Evolutionary conservation across 495 filamentous ascomycete species (phyloP).

Genomic region (Hyaloscypha bicolor): DNA sequence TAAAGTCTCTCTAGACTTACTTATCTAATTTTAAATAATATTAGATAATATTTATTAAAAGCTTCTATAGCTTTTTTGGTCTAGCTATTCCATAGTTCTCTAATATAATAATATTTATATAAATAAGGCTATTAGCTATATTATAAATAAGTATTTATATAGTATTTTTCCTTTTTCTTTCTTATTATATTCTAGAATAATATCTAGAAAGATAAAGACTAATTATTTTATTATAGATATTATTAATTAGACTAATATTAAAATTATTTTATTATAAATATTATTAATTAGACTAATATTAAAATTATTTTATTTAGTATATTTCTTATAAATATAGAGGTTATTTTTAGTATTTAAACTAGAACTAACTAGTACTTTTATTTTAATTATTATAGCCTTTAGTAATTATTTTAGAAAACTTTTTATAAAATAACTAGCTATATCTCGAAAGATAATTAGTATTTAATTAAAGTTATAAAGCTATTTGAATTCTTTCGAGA

Average conservation of each 20-base stretch:
- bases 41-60: conserved; percentile 11
- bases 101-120: conserved; percentile 19
- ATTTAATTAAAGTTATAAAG: conserved; percentile 30
- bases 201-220: conserved; percentile 23
- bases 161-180: conserved; percentile 22
- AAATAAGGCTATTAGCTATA: conserved; percentile 18
- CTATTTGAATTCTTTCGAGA: conserved; percentile 29
- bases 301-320: conserved; percentile 17
- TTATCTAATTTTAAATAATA: conserved; percentile 9
- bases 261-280: conserved; percentile 23
- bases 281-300: conserved; percentile 17
- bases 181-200: conserved; percentile 18
- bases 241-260: conserved; percentile 16
- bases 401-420: conserved; percentile 27
- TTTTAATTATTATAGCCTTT: conserved; percentile 23
- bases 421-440: conserved; percentile 26
- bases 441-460: conserved; percentile 26
- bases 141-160: conserved; percentile 18
- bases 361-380: conserved; percentile 27
- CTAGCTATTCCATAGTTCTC: conserved; percentile 14
- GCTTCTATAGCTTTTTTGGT: conserved; percentile 17
- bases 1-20: conserved; percentile 21
- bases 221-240: conserved; percentile 22
- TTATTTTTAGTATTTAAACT: conserved; percentile 26
- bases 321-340: conserved; percentile 19